Evolutionary conservation across 371 early-diverging fungal species (phyloP).

Genomic region (Aphelidium insulamus): DNA sequence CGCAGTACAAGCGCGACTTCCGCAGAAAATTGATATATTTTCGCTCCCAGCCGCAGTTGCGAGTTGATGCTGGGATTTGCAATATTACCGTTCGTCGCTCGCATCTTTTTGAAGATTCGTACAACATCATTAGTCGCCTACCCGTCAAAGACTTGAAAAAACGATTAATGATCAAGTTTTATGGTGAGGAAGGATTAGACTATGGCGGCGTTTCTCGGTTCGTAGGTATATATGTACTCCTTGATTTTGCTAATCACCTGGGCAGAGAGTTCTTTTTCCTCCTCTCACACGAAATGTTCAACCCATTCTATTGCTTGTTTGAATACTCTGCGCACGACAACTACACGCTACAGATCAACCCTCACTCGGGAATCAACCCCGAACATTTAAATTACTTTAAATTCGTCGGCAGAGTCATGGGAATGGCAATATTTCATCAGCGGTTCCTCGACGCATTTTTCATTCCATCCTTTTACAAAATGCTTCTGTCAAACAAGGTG

Average conservation of each 20-base stretch:
- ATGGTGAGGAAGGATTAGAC: slow-evolving; percentile 94
- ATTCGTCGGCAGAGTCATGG: slow-evolving; percentile 94
- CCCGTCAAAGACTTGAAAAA: slow-evolving; percentile 70
- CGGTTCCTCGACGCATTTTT: slow-evolving; percentile 92
- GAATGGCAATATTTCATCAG: slow-evolving; percentile 89
- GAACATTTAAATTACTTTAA: slow-evolving; percentile 96
- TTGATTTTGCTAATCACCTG: slow-evolving; percentile 2
- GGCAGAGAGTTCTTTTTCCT: slow-evolving; percentile 83
- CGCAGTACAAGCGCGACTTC: slow-evolving; percentile 95
- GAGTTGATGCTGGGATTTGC: slow-evolving; percentile 76
- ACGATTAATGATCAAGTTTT: slow-evolving; percentile 89
- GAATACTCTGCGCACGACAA: slow-evolving; percentile 92
- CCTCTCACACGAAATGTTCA: slow-evolving; percentile 94
- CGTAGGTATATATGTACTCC: neutral
- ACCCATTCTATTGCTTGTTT: slow-evolving; percentile 91
- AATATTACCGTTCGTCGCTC: slow-evolving; percentile 70
- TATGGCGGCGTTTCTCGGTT: slow-evolving; percentile 86
- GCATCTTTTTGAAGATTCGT: slow-evolving; percentile 82
- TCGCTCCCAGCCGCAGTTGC: slow-evolving; percentile 71
- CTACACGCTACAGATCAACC: slow-evolving; percentile 89
- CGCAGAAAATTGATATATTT: slow-evolving; percentile 86
- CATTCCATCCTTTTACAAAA: slow-evolving; percentile 85
- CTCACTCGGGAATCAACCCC: slow-evolving; percentile 84
- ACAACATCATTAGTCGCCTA: slow-evolving; percentile 72
- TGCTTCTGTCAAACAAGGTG: slow-evolving; percentile 71